These are phyloP conservation scores for Castanopsis chinensis DNA, from an alignment of 306 rosid genomes.

Conservation along the genomic window DNA sequence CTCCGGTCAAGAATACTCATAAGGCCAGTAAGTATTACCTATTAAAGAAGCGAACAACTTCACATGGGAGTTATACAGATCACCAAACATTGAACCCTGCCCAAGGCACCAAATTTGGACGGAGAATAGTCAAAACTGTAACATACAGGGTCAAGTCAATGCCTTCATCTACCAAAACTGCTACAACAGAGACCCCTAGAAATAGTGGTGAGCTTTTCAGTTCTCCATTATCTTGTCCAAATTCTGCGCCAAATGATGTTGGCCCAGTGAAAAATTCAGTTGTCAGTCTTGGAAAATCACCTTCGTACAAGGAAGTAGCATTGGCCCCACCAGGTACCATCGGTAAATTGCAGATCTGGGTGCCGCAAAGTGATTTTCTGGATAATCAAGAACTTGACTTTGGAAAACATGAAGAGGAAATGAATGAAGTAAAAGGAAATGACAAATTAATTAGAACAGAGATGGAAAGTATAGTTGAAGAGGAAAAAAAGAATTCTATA, in stretches of 20 bases:
- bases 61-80: slow-evolving; percentile 68
- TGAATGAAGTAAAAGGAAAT: slow-evolving; percentile 36
- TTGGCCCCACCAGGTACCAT: slow-evolving; percentile 96
- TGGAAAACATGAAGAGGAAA: slow-evolving; percentile 41
- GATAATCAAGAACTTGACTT: slow-evolving; percentile 36
- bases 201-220: slow-evolving; percentile 31
- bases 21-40: slow-evolving; percentile 66
- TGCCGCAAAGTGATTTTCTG: slow-evolving; percentile 45
- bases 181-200: slow-evolving; percentile 38
- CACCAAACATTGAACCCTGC: slow-evolving; percentile 51
- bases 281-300: slow-evolving; percentile 87
- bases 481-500: slow-evolving; percentile 31
- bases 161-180: slow-evolving; percentile 49
- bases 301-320: slow-evolving; percentile 98
- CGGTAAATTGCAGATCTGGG: slow-evolving; percentile 62
- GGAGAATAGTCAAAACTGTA: slow-evolving; percentile 69
- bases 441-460: slow-evolving; percentile 34
- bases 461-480: slow-evolving; percentile 36
- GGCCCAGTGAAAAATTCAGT: slow-evolving; percentile 53
- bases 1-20: slow-evolving; percentile 45
- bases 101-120: slow-evolving; percentile 82
- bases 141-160: slow-evolving; percentile 86
- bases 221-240: slow-evolving; percentile 50
- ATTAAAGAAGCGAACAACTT: slow-evolving; percentile 66
- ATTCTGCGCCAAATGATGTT: slow-evolving; percentile 36